Base-by-base conservation (phyloP, 1,284 basidiomycete species). In the Uromyces viciae-fabae region DNA sequence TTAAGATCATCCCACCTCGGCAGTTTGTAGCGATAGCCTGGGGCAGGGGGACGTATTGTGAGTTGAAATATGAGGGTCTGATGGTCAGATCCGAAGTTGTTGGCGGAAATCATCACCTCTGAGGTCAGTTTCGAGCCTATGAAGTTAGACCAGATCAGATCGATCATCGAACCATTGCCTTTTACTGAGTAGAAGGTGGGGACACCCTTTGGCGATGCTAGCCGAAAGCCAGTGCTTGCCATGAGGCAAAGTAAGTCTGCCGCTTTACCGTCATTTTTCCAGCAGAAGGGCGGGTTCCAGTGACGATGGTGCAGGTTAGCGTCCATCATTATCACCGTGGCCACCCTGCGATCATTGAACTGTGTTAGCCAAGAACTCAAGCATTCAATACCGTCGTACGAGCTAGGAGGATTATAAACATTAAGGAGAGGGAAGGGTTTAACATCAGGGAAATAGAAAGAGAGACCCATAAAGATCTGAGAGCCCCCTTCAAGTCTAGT, bases 111-210 rank as follows among this genome's bases (percentile, higher is more conserved):
- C 3, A 38, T 22, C 2, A 36, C 15, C 3, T 3, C 2, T 17
- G 33, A 25, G 22, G 40, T 11, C 8, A 36, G 33, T 19, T 17
- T 38, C 15, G 62, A 66, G n/a, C 4, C 62, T 66, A 38, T 15
- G 36, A 66, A 75, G 28, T 58, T 75, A n/a, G 54, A 14, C 73
- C 52, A 75, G 8, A 60, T 58, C 40, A 75, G 25, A 15, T 75
- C 54, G 28, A 75, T 75, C 0, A 36, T 62, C 33, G 36, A 38
- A 17, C 52, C 40, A n/a, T 38, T 28, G 25, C 52, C 28, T 19
- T 43, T 60, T 11, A 2, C 22, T 15, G 52, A 75, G 38, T 2
- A 75, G 17, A 38, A 38, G 19, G 73, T 75, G n/a, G 54, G 73
- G 54, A 40, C 36, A n/a, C 40, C 33, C 22, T 22, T 66, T 40